Percentiles rank a stretch among this genome's conserved stretches.
These are phyloP conservation scores for Ogataea wickerhamii DNA, from an alignment of 805 yeast species.

Conservation along the genomic window DNA sequence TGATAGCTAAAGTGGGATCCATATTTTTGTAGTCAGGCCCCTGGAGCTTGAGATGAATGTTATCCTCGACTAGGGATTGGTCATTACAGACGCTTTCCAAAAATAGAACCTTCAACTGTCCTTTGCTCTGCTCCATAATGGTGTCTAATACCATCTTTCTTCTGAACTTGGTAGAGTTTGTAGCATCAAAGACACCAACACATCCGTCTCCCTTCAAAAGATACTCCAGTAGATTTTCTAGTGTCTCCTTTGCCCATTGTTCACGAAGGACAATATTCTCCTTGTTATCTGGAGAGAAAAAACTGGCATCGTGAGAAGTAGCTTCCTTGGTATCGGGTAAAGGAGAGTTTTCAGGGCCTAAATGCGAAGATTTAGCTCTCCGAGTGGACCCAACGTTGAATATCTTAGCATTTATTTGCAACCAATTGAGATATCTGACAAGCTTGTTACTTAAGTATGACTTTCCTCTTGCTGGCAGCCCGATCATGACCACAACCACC, in stretches of 20 bases:
- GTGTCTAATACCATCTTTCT: slow-evolving; percentile 54
- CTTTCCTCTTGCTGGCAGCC: slow-evolving; percentile 92
- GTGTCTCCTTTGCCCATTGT: slow-evolving; percentile 94
- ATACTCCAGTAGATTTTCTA: slow-evolving; percentile 79
- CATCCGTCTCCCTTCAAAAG: slow-evolving; percentile 78
- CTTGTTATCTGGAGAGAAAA: slow-evolving; percentile 78
- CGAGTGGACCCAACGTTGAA: slow-evolving; percentile 96
- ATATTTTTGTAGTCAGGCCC: slow-evolving; percentile 91
- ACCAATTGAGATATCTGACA: slow-evolving; percentile 88
- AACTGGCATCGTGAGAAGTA: slow-evolving; percentile 68
- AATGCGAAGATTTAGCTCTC: slow-evolving; percentile 60
- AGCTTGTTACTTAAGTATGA: slow-evolving; percentile 89
- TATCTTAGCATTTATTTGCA: slow-evolving; percentile 84
- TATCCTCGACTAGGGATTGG: slow-evolving; percentile 69
- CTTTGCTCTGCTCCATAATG: slow-evolving; percentile 53
- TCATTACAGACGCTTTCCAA: slow-evolving; percentile 87
- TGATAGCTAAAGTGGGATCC: slow-evolving; percentile 77
- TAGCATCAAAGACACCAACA: slow-evolving; percentile 89
- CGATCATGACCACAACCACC: slow-evolving; percentile 94
- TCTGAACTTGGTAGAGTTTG: slow-evolving; percentile 69
- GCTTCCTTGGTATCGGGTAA: slow-evolving; percentile 38
- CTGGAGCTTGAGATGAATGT: slow-evolving; percentile 74
- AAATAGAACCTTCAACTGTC: slow-evolving; percentile 72
- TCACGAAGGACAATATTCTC: slow-evolving; percentile 68
- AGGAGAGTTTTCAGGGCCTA: slow-evolving; percentile 71